Evolutionary conservation across 2,329 filamentous ascomycete genomes (phyloP), one percentile per base, ranked within the genome.

Genomic region (Zalaria obscura): DNA sequence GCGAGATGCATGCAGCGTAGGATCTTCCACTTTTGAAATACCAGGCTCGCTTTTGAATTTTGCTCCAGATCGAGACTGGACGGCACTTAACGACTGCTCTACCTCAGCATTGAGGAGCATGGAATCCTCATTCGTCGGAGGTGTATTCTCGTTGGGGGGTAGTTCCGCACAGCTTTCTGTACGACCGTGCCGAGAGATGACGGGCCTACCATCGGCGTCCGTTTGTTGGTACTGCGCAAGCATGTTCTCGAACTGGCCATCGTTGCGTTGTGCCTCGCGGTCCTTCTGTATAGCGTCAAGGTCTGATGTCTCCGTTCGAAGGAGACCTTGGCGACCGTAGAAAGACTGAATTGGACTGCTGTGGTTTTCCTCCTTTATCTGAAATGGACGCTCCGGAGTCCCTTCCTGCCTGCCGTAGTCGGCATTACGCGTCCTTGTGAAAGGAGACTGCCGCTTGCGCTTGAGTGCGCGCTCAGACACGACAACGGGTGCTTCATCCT

Each of bases 401-500:
- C 45, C 46, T 40, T 56, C 52, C 18, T 49, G 48, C 41, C 58
- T 56, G 5, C 40, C 3, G 5, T 25, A 25, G 27, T 5, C 7
- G 32, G 9, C 28, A 18, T 25, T 25, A 11, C 26, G 34, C 10
- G 8, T 11, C 31, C 34, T 36, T 38, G 44, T 50, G 6, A 41
- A 45, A 1, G 48, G 43, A 35, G 50, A 46, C 8, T 39, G 47
- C 11, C 59, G 52, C 47, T 64, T 68, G 5, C 66, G 63, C 48
- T 67, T 69, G 6, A 69, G 50, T 2, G 58, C 56, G 25, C 63
- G 55, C 36, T 58, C 55, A 5, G 60, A 67, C 1, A 69, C 53
- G 27, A 69, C 50, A 25, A 62, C 47, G 4, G 65, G 66, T 10
- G 56, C 47, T 36, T 62, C 58, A n/a, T 66, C 61, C n/a, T 60